Evolutionary conservation across 805 yeast genomes (phyloP).

Genomic region (Yarrowia keelungensis): DNA sequence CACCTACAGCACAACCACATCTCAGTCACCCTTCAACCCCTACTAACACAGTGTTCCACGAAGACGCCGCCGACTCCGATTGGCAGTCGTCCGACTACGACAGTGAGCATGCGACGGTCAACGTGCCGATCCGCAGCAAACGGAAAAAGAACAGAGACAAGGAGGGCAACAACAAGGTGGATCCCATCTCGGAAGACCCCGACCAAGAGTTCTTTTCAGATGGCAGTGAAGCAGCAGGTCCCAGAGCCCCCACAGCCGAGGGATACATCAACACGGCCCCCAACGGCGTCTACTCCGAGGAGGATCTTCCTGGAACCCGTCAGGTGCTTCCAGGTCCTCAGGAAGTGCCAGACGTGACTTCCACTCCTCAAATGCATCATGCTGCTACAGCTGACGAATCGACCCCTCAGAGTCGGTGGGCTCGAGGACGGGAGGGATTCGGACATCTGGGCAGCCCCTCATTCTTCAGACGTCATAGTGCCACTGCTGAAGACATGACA

Average conservation of each 20-base stretch:
- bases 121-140: conserved; percentile 11
- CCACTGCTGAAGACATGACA: background rate
- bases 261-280: conserved; percentile 28
- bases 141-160: conserved; percentile 3
- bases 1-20: too few relatives aligned
- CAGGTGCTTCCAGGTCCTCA: conserved; percentile 20
- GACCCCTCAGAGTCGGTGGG: conserved; percentile 12
- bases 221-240: conserved; percentile 19
- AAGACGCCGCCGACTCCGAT: conserved; percentile 32
- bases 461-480: conserved; percentile 29
- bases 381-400: background rate
- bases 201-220: conserved; percentile 18
- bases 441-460: conserved; percentile 29
- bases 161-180: background rate
- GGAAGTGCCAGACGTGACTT: background rate
- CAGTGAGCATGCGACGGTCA: conserved; percentile 28
- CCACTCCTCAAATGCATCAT: background rate
- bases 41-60: conserved; percentile 29
- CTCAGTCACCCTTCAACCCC: too few relatives aligned
- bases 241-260: conserved; percentile 12
- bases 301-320: background rate
- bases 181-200: conserved; percentile 27
- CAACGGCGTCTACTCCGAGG: conserved; percentile 6
- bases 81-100: conserved; percentile 38
- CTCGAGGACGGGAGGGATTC: conserved; percentile 12